Conservation (phyloP, 768 basidiomycete genomes). For the Leccinum subgranulosum region DNA sequence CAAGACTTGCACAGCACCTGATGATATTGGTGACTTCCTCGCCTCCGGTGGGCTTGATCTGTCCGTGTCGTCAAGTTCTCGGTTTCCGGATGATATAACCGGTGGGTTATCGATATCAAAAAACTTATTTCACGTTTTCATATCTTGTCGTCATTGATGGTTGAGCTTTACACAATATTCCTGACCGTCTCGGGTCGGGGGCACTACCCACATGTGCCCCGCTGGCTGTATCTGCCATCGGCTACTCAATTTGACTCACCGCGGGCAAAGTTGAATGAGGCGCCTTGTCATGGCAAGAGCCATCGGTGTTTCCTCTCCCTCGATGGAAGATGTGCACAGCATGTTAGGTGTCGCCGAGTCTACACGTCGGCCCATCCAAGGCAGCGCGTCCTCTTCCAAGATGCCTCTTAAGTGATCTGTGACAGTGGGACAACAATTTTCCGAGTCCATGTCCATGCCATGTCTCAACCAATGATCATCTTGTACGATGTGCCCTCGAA, state of each 20-base stretch:
- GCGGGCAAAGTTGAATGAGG: not conserved
- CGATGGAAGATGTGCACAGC: constrained; percentile 10
- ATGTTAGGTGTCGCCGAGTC: not conserved
- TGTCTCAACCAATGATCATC: constrained; percentile 52
- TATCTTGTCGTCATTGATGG: constrained; percentile 3
- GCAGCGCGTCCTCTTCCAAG: not conserved
- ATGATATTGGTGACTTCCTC: not conserved
- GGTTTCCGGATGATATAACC: not conserved
- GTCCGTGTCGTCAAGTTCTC: not conserved
- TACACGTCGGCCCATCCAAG: not conserved
- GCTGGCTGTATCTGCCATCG: constrained; percentile 2
- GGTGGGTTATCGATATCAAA: not conserved
- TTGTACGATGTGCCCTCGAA: constrained; percentile 66
- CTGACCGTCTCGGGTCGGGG: not conserved
- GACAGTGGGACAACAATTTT: not conserved
- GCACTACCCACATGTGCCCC: not conserved
- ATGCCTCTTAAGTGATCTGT: constrained; percentile 12
- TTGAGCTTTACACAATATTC: not conserved
- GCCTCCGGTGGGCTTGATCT: not conserved
- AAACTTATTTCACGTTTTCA: constrained; percentile 7
- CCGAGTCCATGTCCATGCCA: constrained; percentile 10
- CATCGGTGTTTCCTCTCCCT: constrained; percentile 14
- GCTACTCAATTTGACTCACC: not conserved
- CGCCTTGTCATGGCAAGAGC: constrained; percentile 6
- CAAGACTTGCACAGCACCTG: not conserved